These are phyloP conservation scores for Skeletonema costatum DNA, from an alignment of 108 stramenopile species.

Conservation along the genomic window DNA sequence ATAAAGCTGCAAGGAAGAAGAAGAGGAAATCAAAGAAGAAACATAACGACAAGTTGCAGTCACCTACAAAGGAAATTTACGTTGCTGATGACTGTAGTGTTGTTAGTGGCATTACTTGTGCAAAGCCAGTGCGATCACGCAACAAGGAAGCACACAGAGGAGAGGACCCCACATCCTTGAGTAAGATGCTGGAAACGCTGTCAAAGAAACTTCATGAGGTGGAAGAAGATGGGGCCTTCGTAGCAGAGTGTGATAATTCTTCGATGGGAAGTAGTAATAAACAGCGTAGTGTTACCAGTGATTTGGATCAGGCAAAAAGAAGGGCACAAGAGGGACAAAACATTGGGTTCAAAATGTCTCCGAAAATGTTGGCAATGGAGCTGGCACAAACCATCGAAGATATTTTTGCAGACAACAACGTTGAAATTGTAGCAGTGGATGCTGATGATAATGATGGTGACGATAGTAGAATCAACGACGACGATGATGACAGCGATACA, in stretches of 20 bases:
- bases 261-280: not conserved
- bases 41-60: not conserved
- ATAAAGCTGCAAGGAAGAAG: not conserved
- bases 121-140: not conserved
- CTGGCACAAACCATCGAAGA: constrained; percentile 42
- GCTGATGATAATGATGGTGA: constrained; percentile 23
- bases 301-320: not conserved
- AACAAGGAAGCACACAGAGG: not conserved
- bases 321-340: not conserved
- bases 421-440: constrained; percentile 46
- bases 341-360: constrained; percentile 27
- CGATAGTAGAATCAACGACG: not conserved
- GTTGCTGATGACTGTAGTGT: not conserved
- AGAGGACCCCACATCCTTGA: constrained; percentile 17
- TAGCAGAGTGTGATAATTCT: not conserved
- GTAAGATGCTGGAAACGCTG: constrained; percentile 34
- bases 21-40: constrained; percentile 3
- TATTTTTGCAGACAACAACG: constrained; percentile 46
- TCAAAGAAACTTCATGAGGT: constrained; percentile 46
- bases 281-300: not conserved
- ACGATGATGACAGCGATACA: constrained; percentile 30
- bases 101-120: not conserved
- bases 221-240: constrained; percentile 14
- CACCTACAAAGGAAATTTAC: not conserved
- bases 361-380: constrained; percentile 44